phyloP scores from a whole-genome alignment of 768 basidiomycete genomes.

The Pleurotus sapidus region DNA sequence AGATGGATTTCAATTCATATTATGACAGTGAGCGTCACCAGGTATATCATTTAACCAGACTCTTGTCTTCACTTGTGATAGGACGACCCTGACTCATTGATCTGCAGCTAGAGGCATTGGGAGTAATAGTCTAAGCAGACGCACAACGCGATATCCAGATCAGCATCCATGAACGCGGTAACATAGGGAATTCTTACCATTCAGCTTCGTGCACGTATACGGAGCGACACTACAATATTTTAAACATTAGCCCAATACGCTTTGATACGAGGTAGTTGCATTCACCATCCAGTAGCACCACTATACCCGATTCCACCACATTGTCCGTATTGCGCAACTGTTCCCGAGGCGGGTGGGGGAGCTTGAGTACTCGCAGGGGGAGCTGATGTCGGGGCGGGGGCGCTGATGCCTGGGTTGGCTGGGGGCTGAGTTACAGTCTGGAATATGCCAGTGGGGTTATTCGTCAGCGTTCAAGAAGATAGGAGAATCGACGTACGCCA shows the following conservation, averaged over 20 bases:
- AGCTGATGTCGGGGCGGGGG: background rate
- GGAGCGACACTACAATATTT: conserved; percentile 26
- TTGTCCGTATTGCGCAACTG: conserved; percentile 37
- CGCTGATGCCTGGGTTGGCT: background rate
- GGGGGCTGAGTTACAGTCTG: background rate
- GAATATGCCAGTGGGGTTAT: background rate
- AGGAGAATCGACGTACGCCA: background rate
- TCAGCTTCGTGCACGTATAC: conserved; percentile 31
- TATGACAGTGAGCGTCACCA: background rate
- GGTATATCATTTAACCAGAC: background rate
- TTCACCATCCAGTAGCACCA: conserved; percentile 36
- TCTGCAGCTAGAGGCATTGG: background rate
- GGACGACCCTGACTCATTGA: background rate
- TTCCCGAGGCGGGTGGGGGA: conserved; percentile 18
- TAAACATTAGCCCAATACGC: background rate
- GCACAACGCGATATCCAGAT: background rate
- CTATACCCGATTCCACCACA: conserved; percentile 40
- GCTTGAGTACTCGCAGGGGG: conserved; percentile 4
- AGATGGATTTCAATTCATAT: no score
- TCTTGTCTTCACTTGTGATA: background rate
- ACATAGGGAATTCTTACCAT: conserved; percentile 20
- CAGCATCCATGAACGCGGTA: background rate
- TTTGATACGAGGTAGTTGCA: background rate
- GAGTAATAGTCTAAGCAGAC: conserved; percentile 2
- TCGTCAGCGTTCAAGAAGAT: background rate